Conservation (phyloP, 345 rosid genomes). For the Aquilaria sinensis region DNA sequence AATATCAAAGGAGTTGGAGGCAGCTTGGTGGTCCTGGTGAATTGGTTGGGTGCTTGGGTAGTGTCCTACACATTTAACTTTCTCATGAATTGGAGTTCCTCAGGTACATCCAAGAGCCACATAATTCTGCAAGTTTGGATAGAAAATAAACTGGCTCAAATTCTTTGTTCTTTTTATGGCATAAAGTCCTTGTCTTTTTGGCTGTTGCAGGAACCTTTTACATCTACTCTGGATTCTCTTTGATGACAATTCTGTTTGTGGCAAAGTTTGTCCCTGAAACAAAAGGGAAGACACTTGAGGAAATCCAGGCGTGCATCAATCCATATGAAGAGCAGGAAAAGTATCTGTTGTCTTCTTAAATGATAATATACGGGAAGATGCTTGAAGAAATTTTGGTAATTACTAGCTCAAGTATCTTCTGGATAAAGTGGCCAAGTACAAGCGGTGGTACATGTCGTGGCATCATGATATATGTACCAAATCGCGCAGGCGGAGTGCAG, state of each 20-base stretch:
- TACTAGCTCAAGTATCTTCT: too few relatives aligned
- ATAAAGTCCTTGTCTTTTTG: neutral
- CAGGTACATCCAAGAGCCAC: slow-evolving; percentile 31
- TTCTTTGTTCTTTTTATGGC: too few relatives aligned
- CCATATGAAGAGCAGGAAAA: slow-evolving; percentile 20
- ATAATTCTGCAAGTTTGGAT: too few relatives aligned
- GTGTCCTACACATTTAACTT: slow-evolving; percentile 87
- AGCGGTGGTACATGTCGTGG: too few relatives aligned
- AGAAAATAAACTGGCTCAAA: too few relatives aligned
- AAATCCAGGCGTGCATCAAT: slow-evolving; percentile 70
- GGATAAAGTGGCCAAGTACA: too few relatives aligned
- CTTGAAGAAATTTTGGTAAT: slow-evolving; percentile 1
- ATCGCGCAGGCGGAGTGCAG: too few relatives aligned
- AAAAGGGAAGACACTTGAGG: slow-evolving; percentile 89
- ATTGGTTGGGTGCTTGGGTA: slow-evolving; percentile 93
- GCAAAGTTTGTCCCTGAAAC: slow-evolving; percentile 86
- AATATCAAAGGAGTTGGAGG: slow-evolving; percentile 85
- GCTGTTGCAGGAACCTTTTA: slow-evolving; percentile 70
- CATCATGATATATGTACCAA: too few relatives aligned
- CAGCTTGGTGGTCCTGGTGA: slow-evolving; percentile 86
- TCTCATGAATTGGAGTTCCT: slow-evolving; percentile 72
- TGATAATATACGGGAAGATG: neutral
- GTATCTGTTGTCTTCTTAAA: neutral
- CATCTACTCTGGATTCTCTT: slow-evolving; percentile 57
- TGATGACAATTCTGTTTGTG: slow-evolving; percentile 54